Evolutionary conservation across 1,284 basidiomycete species (phyloP).

Genomic region (Uromyces viciae-fabae): DNA sequence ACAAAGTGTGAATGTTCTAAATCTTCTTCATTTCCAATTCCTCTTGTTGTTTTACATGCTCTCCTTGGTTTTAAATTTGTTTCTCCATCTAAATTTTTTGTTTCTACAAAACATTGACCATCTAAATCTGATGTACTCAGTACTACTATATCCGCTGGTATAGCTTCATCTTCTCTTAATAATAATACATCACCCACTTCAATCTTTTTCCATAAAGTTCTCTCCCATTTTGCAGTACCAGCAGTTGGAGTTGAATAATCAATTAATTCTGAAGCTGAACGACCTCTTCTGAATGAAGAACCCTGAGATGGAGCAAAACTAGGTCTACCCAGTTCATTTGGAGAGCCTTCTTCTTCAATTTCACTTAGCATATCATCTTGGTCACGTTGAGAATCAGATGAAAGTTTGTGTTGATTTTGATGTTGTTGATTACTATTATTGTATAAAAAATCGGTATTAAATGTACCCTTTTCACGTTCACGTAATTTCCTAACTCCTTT

Average conservation of each 20-base stretch:
- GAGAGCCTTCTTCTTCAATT: slow-evolving; percentile 58
- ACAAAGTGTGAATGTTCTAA: slow-evolving; percentile 78
- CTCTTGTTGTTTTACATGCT: slow-evolving; percentile 70
- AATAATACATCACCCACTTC: slow-evolving; percentile 95
- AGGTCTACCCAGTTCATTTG: slow-evolving; percentile 63
- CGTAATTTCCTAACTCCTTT: slow-evolving; percentile 80
- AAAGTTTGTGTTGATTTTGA: too few species aligned
- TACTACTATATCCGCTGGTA: slow-evolving; percentile 89
- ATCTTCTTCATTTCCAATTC: slow-evolving; percentile 81
- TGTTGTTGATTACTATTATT: slow-evolving; percentile 58
- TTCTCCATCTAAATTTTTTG: slow-evolving; percentile 93
- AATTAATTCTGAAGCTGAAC: slow-evolving; percentile 55
- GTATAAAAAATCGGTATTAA: slow-evolving; percentile 58
- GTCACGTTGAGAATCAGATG: slow-evolving; percentile 43
- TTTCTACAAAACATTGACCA: slow-evolving; percentile 57
- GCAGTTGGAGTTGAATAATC: slow-evolving; percentile 68
- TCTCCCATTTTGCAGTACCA: slow-evolving; percentile 81
- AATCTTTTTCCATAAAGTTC: slow-evolving; percentile 96
- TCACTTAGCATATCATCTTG: slow-evolving; percentile 47
- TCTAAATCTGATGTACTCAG: slow-evolving; percentile 63
- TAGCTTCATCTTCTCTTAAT: slow-evolving; percentile 85
- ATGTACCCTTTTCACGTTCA: slow-evolving; percentile 68
- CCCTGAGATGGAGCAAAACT: background rate
- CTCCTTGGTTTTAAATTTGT: slow-evolving; percentile 88
- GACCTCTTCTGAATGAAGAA: slow-evolving; percentile 35